Evolutionary conservation across 1,284 basidiomycete species (phyloP).

Genomic region (Sutorius eximius): DNA sequence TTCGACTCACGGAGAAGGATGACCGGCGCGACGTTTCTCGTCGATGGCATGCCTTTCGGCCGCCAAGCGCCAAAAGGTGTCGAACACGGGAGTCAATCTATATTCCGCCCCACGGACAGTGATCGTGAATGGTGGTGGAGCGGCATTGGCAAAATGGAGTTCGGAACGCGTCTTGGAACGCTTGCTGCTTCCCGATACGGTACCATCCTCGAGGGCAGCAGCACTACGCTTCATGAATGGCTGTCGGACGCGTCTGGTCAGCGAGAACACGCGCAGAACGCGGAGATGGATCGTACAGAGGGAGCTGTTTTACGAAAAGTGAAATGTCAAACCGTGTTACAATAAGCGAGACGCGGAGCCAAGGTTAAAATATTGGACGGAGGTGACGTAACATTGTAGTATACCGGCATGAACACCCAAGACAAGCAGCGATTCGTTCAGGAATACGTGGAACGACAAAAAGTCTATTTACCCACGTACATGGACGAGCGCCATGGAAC

Average conservation of each 20-base stretch:
- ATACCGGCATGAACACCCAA: constrained; percentile 28
- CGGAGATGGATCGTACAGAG: constrained; percentile 2
- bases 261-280: neutral
- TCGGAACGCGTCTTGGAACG: constrained; percentile 25
- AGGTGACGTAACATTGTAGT: constrained; percentile 11
- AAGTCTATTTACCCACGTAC: constrained; percentile 43
- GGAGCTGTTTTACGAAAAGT: constrained; percentile 6
- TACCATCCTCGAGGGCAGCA: constrained; percentile 9
- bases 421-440: constrained; percentile 46
- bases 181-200: constrained; percentile 20
- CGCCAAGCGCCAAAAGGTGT: constrained; percentile 58
- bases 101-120: constrained; percentile 40
- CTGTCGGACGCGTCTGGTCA: constrained; percentile 8
- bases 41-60: constrained; percentile 58
- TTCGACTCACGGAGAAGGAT: constrained; percentile 48
- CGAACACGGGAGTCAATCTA: constrained; percentile 50
- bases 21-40: constrained; percentile 49
- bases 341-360: neutral
- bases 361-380: neutral
- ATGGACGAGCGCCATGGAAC: constrained; percentile 34
- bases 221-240: constrained; percentile 24
- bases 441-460: constrained; percentile 53
- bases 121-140: constrained; percentile 34
- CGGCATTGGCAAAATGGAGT: constrained; percentile 14
- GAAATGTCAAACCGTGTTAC: neutral